These are phyloP conservation scores for Cordia subcordata DNA, from an alignment of 257 asterid species.

Conservation along the genomic window DNA sequence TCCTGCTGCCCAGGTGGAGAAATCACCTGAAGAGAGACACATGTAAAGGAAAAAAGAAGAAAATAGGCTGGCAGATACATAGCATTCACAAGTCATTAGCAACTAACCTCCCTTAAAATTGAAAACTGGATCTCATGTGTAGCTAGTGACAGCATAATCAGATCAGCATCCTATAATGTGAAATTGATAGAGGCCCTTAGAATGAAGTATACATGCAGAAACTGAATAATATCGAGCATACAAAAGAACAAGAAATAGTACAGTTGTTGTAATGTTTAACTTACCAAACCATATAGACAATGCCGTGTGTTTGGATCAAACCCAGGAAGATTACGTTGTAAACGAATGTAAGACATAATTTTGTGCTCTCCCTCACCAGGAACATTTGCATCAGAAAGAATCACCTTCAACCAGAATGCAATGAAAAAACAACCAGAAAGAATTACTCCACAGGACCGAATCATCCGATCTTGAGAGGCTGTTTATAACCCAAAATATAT, in stretches of 20 bases:
- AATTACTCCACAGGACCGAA: slow-evolving; percentile 33
- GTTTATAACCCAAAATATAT: not conserved
- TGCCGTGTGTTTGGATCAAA: slow-evolving; percentile 92
- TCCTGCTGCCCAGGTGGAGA: slow-evolving; percentile 77
- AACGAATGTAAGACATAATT: slow-evolving; percentile 87
- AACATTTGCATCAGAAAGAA: slow-evolving; percentile 93
- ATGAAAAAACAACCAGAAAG: slow-evolving; percentile 22
- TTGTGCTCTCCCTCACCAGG: slow-evolving; percentile 99
- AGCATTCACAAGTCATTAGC: slow-evolving; percentile 11
- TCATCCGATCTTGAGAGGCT: slow-evolving; percentile 24
- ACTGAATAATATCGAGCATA: not conserved
- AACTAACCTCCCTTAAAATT: slow-evolving; percentile 89
- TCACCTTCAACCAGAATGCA: slow-evolving; percentile 69
- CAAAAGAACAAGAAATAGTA: slow-evolving; percentile 4
- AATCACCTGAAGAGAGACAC: slow-evolving; percentile 46
- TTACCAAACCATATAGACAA: slow-evolving; percentile 93
- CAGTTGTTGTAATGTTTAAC: slow-evolving; percentile 17
- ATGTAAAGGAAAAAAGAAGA: not conserved
- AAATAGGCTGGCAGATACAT: not conserved
- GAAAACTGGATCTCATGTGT: slow-evolving; percentile 96
- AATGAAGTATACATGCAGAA: not conserved
- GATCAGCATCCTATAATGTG: slow-evolving; percentile 76
- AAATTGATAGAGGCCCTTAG: slow-evolving; percentile 18
- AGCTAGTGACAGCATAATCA: slow-evolving; percentile 92
- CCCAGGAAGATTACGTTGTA: slow-evolving; percentile 87